Conservation (phyloP, 2,329 filamentous ascomycete species). For the Clarireedia sp. region DNA sequence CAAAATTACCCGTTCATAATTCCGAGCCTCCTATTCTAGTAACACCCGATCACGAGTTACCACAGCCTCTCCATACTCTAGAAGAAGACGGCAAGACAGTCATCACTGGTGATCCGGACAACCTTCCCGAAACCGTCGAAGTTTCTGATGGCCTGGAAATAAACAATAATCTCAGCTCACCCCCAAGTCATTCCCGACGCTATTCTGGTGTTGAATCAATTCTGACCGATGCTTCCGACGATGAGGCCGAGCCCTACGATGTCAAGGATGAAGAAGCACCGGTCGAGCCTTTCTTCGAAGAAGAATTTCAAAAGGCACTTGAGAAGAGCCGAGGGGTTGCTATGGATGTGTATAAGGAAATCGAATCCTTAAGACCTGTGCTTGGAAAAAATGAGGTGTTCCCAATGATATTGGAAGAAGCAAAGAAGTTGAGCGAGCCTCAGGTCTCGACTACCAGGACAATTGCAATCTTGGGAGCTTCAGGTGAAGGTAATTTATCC, state of each 20-base stretch:
- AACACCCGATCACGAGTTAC: neutral
- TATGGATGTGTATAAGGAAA: neutral
- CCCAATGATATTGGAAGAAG: neutral
- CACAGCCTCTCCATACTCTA: neutral
- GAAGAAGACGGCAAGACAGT: neutral
- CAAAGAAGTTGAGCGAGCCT: neutral
- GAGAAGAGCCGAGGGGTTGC: neutral
- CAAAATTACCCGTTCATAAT: neutral
- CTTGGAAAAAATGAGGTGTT: neutral
- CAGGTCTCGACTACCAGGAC: neutral
- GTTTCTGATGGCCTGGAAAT: neutral
- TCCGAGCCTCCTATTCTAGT: neutral
- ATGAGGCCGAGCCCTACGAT: neutral
- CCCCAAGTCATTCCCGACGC: neutral
- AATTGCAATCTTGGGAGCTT: neutral
- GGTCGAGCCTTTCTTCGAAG: neutral
- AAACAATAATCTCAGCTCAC: neutral
- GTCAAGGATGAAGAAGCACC: neutral
- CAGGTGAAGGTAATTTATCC: constrained; percentile 16
- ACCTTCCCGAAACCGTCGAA: neutral
- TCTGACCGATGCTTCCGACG: neutral
- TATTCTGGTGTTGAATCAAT: neutral
- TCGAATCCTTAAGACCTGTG: neutral
- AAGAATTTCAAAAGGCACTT: neutral
- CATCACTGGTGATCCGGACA: neutral